These are phyloP conservation scores for Flagelloscypha sp. DNA, from an alignment of 768 basidiomycete genomes.

Conservation along the genomic window DNA sequence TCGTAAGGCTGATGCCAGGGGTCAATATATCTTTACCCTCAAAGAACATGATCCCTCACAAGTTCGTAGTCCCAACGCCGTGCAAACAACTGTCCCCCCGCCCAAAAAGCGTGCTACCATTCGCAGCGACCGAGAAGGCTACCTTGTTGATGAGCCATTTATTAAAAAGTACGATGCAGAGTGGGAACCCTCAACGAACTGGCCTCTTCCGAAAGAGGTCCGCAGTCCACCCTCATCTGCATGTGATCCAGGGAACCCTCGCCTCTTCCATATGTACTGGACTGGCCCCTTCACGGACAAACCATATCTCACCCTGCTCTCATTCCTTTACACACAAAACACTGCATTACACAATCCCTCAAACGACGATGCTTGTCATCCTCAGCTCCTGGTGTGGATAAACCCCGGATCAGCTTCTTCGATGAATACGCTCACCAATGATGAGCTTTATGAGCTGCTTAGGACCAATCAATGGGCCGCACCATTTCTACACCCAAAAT, in stretches of 20 bases:
- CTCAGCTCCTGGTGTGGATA: constrained; percentile 72
- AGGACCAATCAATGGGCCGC: constrained; percentile 60
- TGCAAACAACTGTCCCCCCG: constrained; percentile 25
- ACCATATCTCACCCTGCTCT: constrained; percentile 61
- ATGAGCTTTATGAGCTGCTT: constrained; percentile 40
- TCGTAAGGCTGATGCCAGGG: constrained; percentile 45
- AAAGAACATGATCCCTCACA: constrained; percentile 5
- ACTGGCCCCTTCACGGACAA: constrained; percentile 70
- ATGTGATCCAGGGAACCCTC: constrained; percentile 47
- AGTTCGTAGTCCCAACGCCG: neutral
- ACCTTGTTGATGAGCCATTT: constrained; percentile 24
- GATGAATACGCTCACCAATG: constrained; percentile 46
- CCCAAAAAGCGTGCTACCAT: constrained; percentile 28
- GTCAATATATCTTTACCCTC: constrained; percentile 49
- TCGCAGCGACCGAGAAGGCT: constrained; percentile 14
- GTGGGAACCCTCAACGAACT: constrained; percentile 32
- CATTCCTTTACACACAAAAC: constrained; percentile 67
- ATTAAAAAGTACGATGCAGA: constrained; percentile 30
- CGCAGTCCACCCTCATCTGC: constrained; percentile 25
- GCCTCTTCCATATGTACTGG: constrained; percentile 74
- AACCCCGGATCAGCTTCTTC: constrained; percentile 61
- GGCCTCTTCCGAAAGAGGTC: constrained; percentile 22
- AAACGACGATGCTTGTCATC: constrained; percentile 38
- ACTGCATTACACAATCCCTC: constrained; percentile 38
- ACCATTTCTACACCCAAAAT: constrained; percentile 59